Evolutionary conservation across 257 asterid species (phyloP), one percentile per base, ranked within the genome.

Genomic region (Solanum peruvianum): DNA sequence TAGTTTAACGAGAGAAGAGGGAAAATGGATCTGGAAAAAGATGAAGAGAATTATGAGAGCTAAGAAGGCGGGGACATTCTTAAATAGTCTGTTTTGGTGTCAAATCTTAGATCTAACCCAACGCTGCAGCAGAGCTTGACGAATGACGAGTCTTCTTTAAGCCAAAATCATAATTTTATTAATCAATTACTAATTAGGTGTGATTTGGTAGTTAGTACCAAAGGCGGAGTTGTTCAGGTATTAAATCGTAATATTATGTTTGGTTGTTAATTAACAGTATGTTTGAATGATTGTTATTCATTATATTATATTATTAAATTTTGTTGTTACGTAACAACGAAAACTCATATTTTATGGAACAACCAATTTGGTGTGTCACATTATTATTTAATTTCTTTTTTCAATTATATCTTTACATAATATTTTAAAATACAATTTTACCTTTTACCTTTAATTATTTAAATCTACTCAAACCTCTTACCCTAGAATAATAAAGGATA

Each of bases 41-140:
- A 49, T 13, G 71, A 66, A 87, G 66, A 83, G 83, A 77, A 83
- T 31, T 83, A 86, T 64, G 23, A 71, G 85, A 73, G 82, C 86
- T 86, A 91, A 91, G 83, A 87, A 67, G 84, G 67, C 84, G 84
- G 84, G 67, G 27, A 44, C 64, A 25, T 42, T 7, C 16, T 80
- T 80, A 80, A 27, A 80, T 80, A 80, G 27, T 73, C 49, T 77
- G 25, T 25, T 44, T 44, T 37, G 62, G 62, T 4, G 62, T 4
- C 9, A 62, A 1, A 77, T 77, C 12, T 78, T 45, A 78, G 84
- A 78, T 78, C 84, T 27, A 78, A 45, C 67, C 42, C 18, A 47
- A 80, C 16, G 84, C 20, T 78, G 84, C 33, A 44, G 41, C 41
- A 44, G 84, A 78, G 39, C 9, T 37, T 15, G 25, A 45, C 56